Percentiles rank a stretch among this genome's conserved stretches.
These are phyloP conservation scores for Alternaria alternata DNA, from an alignment of 2,329 filamentous ascomycete species.

Conservation along the genomic window DNA sequence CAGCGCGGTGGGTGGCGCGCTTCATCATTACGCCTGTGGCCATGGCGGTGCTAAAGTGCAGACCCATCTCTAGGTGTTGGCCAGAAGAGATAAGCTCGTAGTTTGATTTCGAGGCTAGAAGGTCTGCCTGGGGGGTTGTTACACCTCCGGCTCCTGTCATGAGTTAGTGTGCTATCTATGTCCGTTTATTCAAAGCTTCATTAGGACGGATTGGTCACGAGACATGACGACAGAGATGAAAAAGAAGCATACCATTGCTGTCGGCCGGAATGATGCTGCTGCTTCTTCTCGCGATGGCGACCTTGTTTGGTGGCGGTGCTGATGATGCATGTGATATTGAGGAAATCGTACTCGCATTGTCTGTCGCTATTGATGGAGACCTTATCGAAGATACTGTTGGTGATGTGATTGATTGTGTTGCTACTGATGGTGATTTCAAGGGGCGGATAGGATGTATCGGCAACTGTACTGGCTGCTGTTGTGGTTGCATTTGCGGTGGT, in stretches of 20 bases:
- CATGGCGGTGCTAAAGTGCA: constrained; percentile 45
- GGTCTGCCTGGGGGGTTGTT: constrained; percentile 37
- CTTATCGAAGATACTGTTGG: constrained; percentile 28
- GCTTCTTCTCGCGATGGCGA: constrained; percentile 34
- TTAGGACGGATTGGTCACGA: constrained; percentile 7
- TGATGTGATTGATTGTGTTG: constrained; percentile 14
- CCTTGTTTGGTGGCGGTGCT: constrained; percentile 28
- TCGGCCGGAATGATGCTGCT: constrained; percentile 31
- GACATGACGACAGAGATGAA: not conserved
- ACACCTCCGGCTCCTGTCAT: constrained; percentile 33
- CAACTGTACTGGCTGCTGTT: constrained; percentile 14
- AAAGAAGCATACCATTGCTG: constrained; percentile 30
- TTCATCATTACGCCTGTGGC: constrained; percentile 46
- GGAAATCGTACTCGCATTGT: constrained; percentile 36
- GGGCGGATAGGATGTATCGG: constrained; percentile 29
- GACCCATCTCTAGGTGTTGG: constrained; percentile 42
- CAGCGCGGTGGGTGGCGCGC: constrained; percentile 41
- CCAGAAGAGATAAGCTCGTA: constrained; percentile 42
- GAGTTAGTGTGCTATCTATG: not conserved
- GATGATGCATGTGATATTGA: constrained; percentile 36
- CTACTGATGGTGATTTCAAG: constrained; percentile 23
- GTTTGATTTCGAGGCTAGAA: constrained; percentile 41
- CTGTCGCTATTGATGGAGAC: constrained; percentile 30
- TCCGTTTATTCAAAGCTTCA: not conserved
- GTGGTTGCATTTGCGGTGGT: constrained; percentile 8